Percentiles rank a stretch among this genome's conserved stretches.
These are phyloP conservation scores for Ogataea polymorpha DNA, from an alignment of 805 yeast genomes.

Conservation along the genomic window DNA sequence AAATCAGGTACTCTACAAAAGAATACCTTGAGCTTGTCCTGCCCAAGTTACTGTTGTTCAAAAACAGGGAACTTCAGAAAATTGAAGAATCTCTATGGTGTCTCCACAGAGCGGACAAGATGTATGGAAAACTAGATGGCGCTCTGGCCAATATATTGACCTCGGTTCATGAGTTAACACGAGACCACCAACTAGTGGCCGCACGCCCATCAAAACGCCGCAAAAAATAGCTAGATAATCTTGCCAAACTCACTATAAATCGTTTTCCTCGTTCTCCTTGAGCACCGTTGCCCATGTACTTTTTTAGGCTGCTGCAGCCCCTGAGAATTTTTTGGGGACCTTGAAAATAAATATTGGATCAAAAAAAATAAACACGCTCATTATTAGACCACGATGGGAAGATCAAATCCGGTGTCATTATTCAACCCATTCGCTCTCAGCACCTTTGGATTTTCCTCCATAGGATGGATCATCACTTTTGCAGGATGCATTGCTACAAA, in stretches of 20 bases:
- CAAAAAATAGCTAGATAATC: too few relatives aligned
- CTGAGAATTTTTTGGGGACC: conserved; percentile 4
- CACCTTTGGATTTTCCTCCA: conserved; percentile 66
- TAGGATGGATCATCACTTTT: conserved; percentile 86
- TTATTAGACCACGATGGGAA: conserved; percentile 12
- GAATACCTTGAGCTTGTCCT: conserved; percentile 41
- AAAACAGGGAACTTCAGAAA: conserved; percentile 2
- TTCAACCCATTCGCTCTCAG: conserved; percentile 79
- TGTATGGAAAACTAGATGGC: neutral
- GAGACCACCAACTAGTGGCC: too few relatives aligned
- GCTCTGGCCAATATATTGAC: neutral
- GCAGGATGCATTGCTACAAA: conserved; percentile 76
- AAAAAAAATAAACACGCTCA: conserved; percentile 7
- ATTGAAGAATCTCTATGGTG: conserved; percentile 15
- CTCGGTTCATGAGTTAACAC: neutral
- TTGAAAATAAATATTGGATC: conserved; percentile 3
- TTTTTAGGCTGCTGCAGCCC: neutral
- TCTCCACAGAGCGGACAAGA: neutral
- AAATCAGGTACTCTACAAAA: conserved; percentile 38
- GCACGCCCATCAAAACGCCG: too few relatives aligned
- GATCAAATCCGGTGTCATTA: conserved; percentile 19
- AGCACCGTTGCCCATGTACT: neutral
- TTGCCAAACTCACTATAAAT: too few relatives aligned
- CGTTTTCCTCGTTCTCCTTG: too few relatives aligned
- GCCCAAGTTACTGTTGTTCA: conserved; percentile 10